A percentile compares a stretch with the other conserved stretches of the same genome.
Conservation (phyloP, 2,329 filamentous ascomycete genomes). For the Didymella glomerata region DNA sequence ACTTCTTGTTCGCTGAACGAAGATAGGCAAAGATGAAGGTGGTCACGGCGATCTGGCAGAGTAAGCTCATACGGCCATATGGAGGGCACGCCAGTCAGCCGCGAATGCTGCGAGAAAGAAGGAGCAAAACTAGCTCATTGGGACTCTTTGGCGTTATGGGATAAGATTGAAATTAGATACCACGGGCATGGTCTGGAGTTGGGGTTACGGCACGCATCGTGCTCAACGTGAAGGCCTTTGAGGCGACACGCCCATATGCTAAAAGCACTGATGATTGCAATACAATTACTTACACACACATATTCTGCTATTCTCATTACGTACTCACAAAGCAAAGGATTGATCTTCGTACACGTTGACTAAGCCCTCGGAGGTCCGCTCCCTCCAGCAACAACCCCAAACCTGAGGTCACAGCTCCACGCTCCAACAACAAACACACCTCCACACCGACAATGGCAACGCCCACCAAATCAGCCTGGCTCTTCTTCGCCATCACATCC, state of each 20-base stretch:
- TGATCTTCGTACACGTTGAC: slow-evolving; percentile 10
- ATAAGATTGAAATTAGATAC: slow-evolving; percentile 27
- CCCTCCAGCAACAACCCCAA: slow-evolving; percentile 22
- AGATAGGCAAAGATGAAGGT: neutral
- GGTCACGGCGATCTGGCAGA: neutral
- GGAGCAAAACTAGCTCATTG: neutral
- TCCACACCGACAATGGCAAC: slow-evolving; percentile 32
- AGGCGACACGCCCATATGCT: neutral
- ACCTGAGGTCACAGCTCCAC: slow-evolving; percentile 1
- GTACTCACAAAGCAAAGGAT: neutral
- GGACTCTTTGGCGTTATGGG: slow-evolving; percentile 28
- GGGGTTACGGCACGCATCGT: slow-evolving; percentile 11
- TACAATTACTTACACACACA: neutral
- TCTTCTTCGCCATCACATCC: slow-evolving; percentile 75
- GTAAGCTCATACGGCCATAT: neutral
- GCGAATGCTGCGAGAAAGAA: neutral
- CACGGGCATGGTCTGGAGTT: slow-evolving; percentile 35
- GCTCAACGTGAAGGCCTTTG: slow-evolving; percentile 5
- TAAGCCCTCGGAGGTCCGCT: slow-evolving; percentile 33
- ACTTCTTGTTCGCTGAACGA: slow-evolving; percentile 11
- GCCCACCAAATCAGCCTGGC: slow-evolving; percentile 52
- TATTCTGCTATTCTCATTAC: neutral
- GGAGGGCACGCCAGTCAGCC: neutral
- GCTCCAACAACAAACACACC: slow-evolving; percentile 1
- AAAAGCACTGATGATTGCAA: neutral